Percentiles rank a stretch among this genome's conserved stretches.
Evolutionary conservation across 371 early-diverging fungal genomes (phyloP).

Genomic region (Mucor racemosus): DNA sequence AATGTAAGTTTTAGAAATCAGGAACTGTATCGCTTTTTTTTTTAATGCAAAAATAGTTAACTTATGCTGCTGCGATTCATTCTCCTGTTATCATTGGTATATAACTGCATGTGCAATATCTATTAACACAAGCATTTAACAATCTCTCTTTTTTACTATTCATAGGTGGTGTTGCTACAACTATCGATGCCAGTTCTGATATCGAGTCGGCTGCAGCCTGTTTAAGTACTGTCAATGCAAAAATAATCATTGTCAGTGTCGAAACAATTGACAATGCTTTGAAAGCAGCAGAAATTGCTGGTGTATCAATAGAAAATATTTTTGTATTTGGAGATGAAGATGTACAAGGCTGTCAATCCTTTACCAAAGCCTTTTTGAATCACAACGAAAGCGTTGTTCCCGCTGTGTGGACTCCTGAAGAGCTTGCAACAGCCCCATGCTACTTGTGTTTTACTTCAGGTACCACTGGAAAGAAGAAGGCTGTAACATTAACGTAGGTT

Average conservation of each 20-base stretch:
- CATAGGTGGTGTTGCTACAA: slow-evolving; percentile 63
- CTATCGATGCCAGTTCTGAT: slow-evolving; percentile 57
- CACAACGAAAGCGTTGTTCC: slow-evolving; percentile 11
- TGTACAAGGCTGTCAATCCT: slow-evolving; percentile 18
- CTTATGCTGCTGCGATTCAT: neutral
- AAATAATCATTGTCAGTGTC: slow-evolving; percentile 28
- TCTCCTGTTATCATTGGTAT: slow-evolving; percentile 24
- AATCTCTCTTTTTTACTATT: no score
- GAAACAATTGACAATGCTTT: slow-evolving; percentile 43
- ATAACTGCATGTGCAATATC: neutral
- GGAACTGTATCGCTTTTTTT: neutral
- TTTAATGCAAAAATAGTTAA: neutral
- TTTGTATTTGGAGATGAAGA: slow-evolving; percentile 53
- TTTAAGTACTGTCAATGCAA: slow-evolving; percentile 63
- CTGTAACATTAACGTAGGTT: slow-evolving; percentile 16
- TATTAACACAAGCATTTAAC: no score
- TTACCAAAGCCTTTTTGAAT: slow-evolving; percentile 7
- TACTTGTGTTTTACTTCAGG: slow-evolving; percentile 33
- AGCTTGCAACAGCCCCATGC: slow-evolving; percentile 10
- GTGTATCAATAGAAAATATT: slow-evolving; percentile 49
- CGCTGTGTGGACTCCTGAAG: slow-evolving; percentile 10
- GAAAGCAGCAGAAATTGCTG: slow-evolving; percentile 53
- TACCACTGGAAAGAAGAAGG: slow-evolving; percentile 32
- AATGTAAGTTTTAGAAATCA: neutral
- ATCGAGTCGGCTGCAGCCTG: slow-evolving; percentile 66